Evolutionary conservation across 169 alveolate species (phyloP), one percentile per base, ranked within the genome.

Genomic region (Plasmodium blacklocki): DNA sequence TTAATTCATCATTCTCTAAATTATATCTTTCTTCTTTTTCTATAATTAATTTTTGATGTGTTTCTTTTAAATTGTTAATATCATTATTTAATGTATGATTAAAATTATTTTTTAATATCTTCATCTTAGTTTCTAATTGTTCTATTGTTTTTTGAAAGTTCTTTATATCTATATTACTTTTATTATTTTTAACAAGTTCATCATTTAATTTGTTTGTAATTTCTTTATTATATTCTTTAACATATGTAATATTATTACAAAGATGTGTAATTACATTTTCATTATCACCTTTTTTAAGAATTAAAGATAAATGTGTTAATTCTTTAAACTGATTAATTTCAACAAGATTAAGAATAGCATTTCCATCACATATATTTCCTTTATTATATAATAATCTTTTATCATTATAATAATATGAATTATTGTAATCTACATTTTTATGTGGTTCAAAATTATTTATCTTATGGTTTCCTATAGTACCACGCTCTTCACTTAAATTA

Each of bases 281-380:
- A 19, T 68, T 26, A 21, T 83, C 83, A 14, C 85, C 83, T 68
- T 54, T 18, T 62, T 50, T 83, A n/a, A 83, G 62, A 21, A 67
- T 19, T 59, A 83, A 72, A 6, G 91, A 83, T 14, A 83, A 23
- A 56, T 83, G 91, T 1, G 91, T 83, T 39, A 83, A 43, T 49
- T 83, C 91, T 15, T 83, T 83, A 49, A 83, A 83, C 26, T 83
- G 91, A 32, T 83, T 83, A 8, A 68, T 83, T 68, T 83, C 91
- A 14, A 83, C 91, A 11, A 83, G 15, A n/a, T 83, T 83, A 11
- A 83, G 64, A 26, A 68, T 19, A 4, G 85, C 91, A 21, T 15
- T 32, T 43, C 70, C 83, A 18, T 64, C 26, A 49, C 15, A 14
- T n/a, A 9, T 5, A 12, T 29, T 66, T 39, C 2, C 47, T 39